Base-by-base conservation (phyloP, 1,284 basidiomycete genomes). In the Ustilago tritici region DNA sequence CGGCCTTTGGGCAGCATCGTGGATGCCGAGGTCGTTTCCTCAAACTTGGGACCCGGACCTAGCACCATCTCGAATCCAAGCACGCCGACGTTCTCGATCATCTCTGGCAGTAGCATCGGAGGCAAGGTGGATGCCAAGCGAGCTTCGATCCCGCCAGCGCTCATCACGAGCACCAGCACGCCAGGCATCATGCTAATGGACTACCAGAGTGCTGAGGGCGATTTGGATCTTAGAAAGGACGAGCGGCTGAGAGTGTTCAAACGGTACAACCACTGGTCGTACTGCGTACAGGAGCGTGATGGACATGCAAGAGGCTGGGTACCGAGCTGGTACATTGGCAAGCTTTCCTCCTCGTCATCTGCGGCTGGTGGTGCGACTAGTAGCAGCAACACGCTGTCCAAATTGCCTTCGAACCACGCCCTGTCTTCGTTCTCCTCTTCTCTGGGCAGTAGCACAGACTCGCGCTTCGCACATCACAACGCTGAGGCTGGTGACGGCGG, bases 201-300 rank as follows among this genome's bases (percentile, higher is more conserved):
- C 80, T 98, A 97, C 87, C 90, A 91, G 86, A 92, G 93, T 86
- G 63, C 65, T 1, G 92, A 93, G 8, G 95, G 95, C 80, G 95
- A 97, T 86, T 88, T 98, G 76, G 91, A 92, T 77, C 87, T 98
- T 47, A 89, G 89, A 62, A 95, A 95, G 85, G 94, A 94, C 78
- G 94, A 97, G 84, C 88, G 90, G 19, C 85, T 99, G 70, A 89
- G 94, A 70, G 95, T 99, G 54, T 98, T 98, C 88, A 99, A 98
- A 89, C 91, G 84, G 12, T 98, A 98, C 87, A 97, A 97, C 79
- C 94, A 96, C 88, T 97, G 95, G 94, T 94, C 92, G 87, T 95
- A 95, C 87, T 84, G 83, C 55, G 84, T 86, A 12, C 81, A 81
- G 56, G 85, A 86, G 56, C 65, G 78, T 1, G 74, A 72, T n/a